Base-by-base conservation (phyloP, 495 filamentous ascomycete species). In the Hypoxylon rickii region DNA sequence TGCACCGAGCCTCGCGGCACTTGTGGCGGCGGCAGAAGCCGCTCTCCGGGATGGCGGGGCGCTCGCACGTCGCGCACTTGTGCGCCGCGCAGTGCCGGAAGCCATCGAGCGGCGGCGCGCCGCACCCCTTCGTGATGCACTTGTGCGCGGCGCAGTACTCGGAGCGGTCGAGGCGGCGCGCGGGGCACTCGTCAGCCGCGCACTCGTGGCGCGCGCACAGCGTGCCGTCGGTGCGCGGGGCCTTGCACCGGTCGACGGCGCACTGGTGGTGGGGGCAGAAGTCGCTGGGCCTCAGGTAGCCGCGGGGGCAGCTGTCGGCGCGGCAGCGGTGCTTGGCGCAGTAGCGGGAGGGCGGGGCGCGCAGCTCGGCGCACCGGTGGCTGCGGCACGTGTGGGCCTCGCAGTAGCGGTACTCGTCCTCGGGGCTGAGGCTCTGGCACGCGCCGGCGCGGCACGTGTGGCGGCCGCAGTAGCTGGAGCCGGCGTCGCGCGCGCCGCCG, bases 11-110 rank as follows among this genome's bases (percentile, higher is more conserved):
- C 13, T 63, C 54, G 2, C 52, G 49, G 8, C 59, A 63, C 33
- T 57, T 63, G 21, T 63, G 59, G 6, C 59, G 37, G 11, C 59
- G 59, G 11, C 59, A 63, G 48, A 57, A 63, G 0, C 48, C 48
- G 20, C 52, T 57, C 3, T 63, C 59, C 0, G 59, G 53, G 7
- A 63, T 57, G 17, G 42, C 40, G 0, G 59, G 52, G 10, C 59
- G 10, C 38, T 63, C 59, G 48, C 59, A 63, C 16, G 32, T 18
- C 10, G 32, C 37, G 16, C 59, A 63, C 47, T 54, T 53, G 29
- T 63, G 59, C 18, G 2, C 3, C 3, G 22, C 44, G 39, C 59
- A 63, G 19, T 63, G 59, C 3, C 59, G 37, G 32, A 49, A 63
- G 1, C 39, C 53, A 2, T 44, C 22, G 3, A 45, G 13, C 15